Evolutionary conservation across 1,284 basidiomycete species (phyloP).

Genomic region (Fistulina hepatica): DNA sequence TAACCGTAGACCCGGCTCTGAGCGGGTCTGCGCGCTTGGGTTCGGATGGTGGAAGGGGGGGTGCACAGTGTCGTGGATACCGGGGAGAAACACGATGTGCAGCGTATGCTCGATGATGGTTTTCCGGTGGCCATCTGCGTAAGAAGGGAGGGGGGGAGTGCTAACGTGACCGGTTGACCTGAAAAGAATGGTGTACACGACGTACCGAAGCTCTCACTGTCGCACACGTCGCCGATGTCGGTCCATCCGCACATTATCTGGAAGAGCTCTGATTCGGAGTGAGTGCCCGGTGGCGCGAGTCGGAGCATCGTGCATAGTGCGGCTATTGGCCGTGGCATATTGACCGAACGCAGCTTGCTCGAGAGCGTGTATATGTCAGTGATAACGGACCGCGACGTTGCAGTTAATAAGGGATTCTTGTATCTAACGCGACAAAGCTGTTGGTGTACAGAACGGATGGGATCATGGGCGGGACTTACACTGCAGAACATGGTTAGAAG

Average conservation of each 20-base stretch:
- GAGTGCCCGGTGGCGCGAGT: slow-evolving; percentile 26
- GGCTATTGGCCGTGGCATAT: slow-evolving; percentile 54
- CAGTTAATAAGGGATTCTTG: slow-evolving; percentile 65
- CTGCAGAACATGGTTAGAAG: slow-evolving; percentile 10
- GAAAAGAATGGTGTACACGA: slow-evolving; percentile 9
- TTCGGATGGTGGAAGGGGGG: slow-evolving; percentile 21
- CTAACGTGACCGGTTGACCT: slow-evolving; percentile 2
- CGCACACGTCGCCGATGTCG: slow-evolving; percentile 59
- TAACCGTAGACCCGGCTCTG: slow-evolving; percentile 34
- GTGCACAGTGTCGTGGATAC: slow-evolving; percentile 26
- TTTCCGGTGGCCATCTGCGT: slow-evolving; percentile 54
- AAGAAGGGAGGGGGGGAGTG: background rate
- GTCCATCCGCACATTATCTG: slow-evolving; percentile 56
- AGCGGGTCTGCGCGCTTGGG: slow-evolving; percentile 20
- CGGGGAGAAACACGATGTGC: slow-evolving; percentile 45
- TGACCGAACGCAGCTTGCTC: slow-evolving; percentile 42
- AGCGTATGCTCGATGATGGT: slow-evolving; percentile 61
- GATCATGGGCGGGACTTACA: slow-evolving; percentile 14
- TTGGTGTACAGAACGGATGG: slow-evolving; percentile 1
- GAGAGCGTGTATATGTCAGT: slow-evolving; percentile 55
- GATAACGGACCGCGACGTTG: slow-evolving; percentile 58
- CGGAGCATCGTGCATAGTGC: slow-evolving; percentile 46
- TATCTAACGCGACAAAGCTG: slow-evolving; percentile 33
- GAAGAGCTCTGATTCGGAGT: slow-evolving; percentile 36
- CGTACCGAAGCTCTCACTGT: slow-evolving; percentile 67